Evolutionary conservation across 441 rosid species (phyloP).

Genomic region (Omphalea diandra): DNA sequence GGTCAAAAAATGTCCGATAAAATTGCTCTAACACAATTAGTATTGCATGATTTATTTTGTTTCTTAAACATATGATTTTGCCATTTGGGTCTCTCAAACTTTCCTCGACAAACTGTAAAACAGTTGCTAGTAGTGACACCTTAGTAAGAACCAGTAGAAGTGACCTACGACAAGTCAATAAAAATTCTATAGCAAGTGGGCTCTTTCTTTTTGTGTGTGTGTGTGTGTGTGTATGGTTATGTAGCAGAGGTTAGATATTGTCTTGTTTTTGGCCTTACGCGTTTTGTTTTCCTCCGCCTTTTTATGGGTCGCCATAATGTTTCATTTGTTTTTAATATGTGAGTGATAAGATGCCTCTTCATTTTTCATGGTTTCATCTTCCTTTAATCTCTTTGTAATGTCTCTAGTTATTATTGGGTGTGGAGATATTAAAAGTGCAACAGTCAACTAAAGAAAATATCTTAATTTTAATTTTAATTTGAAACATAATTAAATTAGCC

Average conservation of each 20-base stretch:
- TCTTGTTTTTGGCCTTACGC: background rate
- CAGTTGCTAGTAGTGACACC: too few relatives aligned
- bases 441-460: too few relatives aligned
- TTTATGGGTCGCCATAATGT: background rate
- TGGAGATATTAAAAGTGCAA: background rate
- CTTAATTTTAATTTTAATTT: too few relatives aligned
- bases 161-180: background rate
- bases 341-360: slow-evolving; percentile 6
- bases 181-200: too few relatives aligned
- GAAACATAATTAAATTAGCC: too few relatives aligned
- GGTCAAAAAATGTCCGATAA: too few relatives aligned
- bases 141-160: too few relatives aligned
- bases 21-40: too few relatives aligned
- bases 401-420: slow-evolving; percentile 1
- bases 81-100: background rate
- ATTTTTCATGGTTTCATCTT: background rate
- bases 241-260: background rate
- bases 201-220: too few relatives aligned
- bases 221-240: too few relatives aligned
- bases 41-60: background rate
- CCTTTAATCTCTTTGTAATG: background rate
- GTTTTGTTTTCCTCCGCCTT: too few relatives aligned
- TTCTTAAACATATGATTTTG: background rate
- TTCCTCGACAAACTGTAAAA: background rate
- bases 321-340: background rate